Percentiles rank a stretch among this genome's conserved stretches.
Evolutionary conservation across 345 rosid species (phyloP).

Genomic region (Physaria fendleri): DNA sequence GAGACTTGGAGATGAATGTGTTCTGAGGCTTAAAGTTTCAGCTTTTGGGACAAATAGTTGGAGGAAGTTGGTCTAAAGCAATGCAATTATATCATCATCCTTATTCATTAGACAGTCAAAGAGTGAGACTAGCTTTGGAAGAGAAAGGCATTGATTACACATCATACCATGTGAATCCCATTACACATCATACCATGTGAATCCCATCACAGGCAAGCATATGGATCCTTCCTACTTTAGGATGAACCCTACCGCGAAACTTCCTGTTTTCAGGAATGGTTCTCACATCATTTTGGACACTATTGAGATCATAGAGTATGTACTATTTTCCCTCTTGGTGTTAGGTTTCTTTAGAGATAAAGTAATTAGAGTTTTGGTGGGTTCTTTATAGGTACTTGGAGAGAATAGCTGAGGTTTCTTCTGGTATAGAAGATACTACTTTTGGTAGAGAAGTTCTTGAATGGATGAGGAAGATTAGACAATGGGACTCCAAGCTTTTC

Average conservation of each 20-base stretch:
- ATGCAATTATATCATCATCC: conserved; percentile 98
- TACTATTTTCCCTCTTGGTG: conserved; percentile 5
- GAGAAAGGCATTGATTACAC: conserved; percentile 92
- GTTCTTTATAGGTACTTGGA: conserved; percentile 55
- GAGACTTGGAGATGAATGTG: not conserved
- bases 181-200: no score
- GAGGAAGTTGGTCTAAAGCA: conserved; percentile 15
- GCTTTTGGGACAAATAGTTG: not conserved
- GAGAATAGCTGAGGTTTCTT: conserved; percentile 63
- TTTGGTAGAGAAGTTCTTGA: conserved; percentile 47
- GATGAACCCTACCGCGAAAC: conserved; percentile 59
- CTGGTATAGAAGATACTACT: conserved; percentile 35
- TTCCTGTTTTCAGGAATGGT: conserved; percentile 84
- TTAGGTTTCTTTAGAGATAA: not conserved
- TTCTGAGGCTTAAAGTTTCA: not conserved
- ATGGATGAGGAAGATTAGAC: conserved; percentile 74
- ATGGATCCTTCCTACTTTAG: conserved; percentile 78
- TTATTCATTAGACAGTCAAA: conserved; percentile 77
- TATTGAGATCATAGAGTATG: conserved; percentile 77
- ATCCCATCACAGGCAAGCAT: conserved; percentile 72
- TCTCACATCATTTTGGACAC: conserved; percentile 63
- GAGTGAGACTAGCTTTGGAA: conserved; percentile 78
- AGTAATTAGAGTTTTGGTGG: not conserved
- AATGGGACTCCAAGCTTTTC: conserved; percentile 71
- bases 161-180: no score